Percentiles rank a stretch among this genome's conserved stretches.
These are phyloP conservation scores for Parmelia sp. DNA, from an alignment of 495 filamentous ascomycete species.

Conservation along the genomic window DNA sequence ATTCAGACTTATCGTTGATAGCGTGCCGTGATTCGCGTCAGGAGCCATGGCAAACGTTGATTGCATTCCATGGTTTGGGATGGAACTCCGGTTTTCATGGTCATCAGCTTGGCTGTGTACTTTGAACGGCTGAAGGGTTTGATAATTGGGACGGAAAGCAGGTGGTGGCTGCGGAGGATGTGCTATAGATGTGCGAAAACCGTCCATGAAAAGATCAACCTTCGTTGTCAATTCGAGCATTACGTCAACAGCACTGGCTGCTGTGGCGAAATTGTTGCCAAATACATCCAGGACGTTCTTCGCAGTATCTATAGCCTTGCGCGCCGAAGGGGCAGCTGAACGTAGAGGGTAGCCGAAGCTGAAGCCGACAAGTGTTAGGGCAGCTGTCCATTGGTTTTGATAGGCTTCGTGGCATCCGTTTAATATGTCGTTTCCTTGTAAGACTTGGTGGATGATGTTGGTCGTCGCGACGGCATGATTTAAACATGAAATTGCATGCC, in stretches of 20 bases:
- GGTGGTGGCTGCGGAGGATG: neutral
- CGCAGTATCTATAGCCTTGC: conserved; percentile 36
- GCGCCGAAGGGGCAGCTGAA: conserved; percentile 28
- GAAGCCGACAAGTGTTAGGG: conserved; percentile 46
- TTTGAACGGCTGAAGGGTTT: neutral
- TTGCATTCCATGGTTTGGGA: neutral
- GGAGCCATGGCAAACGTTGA: neutral
- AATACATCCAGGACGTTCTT: conserved; percentile 43
- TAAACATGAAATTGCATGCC: conserved; percentile 34
- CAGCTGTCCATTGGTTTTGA: conserved; percentile 49
- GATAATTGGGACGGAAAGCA: neutral
- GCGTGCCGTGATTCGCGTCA: neutral
- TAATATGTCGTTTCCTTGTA: conserved; percentile 40
- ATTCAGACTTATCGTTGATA: neutral
- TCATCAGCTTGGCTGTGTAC: neutral
- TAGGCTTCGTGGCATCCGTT: conserved; percentile 46
- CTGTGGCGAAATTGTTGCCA: conserved; percentile 39
- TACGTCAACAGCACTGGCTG: conserved; percentile 39
- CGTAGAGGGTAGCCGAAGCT: conserved; percentile 38
- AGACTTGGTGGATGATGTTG: conserved; percentile 43
- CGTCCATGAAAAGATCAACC: conserved; percentile 27
- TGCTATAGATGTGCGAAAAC: neutral
- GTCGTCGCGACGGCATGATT: conserved; percentile 47
- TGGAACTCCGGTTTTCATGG: neutral
- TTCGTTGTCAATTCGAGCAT: conserved; percentile 30